Evolutionary conservation across 2,329 filamentous ascomycete species (phyloP).

Genomic region (Ophidiomyces ophidiicola): DNA sequence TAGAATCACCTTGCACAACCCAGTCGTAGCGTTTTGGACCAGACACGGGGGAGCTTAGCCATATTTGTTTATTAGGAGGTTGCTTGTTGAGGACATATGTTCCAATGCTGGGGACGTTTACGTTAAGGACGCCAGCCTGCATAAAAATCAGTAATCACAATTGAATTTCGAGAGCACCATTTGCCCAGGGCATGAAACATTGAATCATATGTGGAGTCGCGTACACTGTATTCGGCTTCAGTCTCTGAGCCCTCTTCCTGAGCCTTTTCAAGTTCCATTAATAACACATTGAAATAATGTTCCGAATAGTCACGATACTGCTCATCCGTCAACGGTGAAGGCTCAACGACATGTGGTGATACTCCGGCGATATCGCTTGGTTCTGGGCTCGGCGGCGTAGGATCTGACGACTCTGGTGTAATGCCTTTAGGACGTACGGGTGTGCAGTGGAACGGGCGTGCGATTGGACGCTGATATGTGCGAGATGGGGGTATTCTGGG

Average conservation of each 20-base stretch:
- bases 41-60: conserved; percentile 81
- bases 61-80: conserved; percentile 93
- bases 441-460: conserved; percentile 28
- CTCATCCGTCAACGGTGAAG: conserved; percentile 54
- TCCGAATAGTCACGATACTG: conserved; percentile 72
- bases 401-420: conserved; percentile 48
- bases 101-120: conserved; percentile 56
- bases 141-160: conserved; percentile 2
- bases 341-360: conserved; percentile 35
- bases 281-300: conserved; percentile 53
- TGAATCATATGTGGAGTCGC: too few relatives aligned
- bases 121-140: conserved; percentile 74
- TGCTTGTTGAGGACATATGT: conserved; percentile 98
- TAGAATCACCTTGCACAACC: conserved; percentile 57
- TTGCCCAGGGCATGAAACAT: background rate
- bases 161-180: background rate
- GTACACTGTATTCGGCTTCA: conserved; percentile 80
- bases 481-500: background rate
- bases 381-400: conserved; percentile 32
- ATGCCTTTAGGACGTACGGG: conserved; percentile 38
- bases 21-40: conserved; percentile 94
- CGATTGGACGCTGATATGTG: conserved; percentile 1
- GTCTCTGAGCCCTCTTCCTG: conserved; percentile 61
- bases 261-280: conserved; percentile 54
- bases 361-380: conserved; percentile 34